Base-by-base conservation (phyloP, 148 eudicot genomes). In the Pouteria glomerata region DNA sequence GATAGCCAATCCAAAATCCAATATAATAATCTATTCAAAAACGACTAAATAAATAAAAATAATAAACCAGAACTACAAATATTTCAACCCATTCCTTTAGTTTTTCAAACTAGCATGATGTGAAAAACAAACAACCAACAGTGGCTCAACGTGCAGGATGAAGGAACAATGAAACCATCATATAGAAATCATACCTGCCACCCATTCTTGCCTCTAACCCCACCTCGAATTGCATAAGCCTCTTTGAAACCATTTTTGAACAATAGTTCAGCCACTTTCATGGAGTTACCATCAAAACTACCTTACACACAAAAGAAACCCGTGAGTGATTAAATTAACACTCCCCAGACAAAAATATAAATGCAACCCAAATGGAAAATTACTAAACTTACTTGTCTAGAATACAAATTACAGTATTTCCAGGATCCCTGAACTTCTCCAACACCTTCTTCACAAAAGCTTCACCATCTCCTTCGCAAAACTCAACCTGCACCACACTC, bases 201-300 rank as follows among this genome's bases (percentile, higher is more conserved):
- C 30, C 97, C 99, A 35, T 82, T 86, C 76, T 82, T 81, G 85
- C 99, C 99, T 80, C 85, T 85, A 73, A 87, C 75, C 42, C 99
- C 99, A 55, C 96, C 99, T 64, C 83, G 85, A 77, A 95, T 85
- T 60, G 99, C 97, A 75, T 88, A 95, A 34, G 93, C 94, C 80
- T 86, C 93, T 82, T 88, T 89, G 73, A 91, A 88, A 19, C 97
- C 96, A 73, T 87, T 85, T 66, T 89, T 86, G 85, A 88, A 78
- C 85, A 95, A 82, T 61, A 95, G 66, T 80, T 89, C 96, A 5
- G 96, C 99, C 77, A 83, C 97, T 84, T 85, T 82, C 76, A 95
- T 78, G 60, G 99, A 91, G 77, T 89, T 87, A 73, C 91, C 99
- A 88, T 90, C 99, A 83, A 91, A 89, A 88, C 99, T 91, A 89